Conservation (phyloP, 208 protist species). For the Crithidia fasciculata region DNA sequence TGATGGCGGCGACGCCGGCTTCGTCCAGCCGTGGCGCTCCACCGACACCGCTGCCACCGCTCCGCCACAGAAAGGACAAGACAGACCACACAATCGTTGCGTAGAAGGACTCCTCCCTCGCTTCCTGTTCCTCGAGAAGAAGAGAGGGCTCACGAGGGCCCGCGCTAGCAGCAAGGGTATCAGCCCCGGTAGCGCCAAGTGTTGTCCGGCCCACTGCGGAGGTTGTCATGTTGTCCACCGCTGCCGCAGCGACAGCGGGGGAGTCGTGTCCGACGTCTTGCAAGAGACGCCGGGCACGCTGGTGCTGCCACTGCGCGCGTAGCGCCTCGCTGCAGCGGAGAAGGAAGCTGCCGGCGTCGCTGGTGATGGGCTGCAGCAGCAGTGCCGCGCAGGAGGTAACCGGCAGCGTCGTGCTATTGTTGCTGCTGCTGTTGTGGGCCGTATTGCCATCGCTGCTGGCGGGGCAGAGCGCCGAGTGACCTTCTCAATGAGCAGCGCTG, state of each 20-base stretch:
- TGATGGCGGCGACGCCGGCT: slow-evolving; percentile 14
- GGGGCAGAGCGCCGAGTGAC: slow-evolving; percentile 22
- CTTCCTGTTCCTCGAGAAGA: slow-evolving; percentile 15
- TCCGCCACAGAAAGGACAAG: slow-evolving; percentile 30
- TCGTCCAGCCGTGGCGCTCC: slow-evolving; percentile 17
- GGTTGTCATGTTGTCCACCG: not conserved
- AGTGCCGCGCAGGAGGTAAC: not conserved
- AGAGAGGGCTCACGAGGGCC: not conserved
- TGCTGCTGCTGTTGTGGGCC: not conserved
- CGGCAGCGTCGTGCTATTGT: not conserved
- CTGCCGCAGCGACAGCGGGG: not conserved
- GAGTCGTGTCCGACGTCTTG: slow-evolving; percentile 6
- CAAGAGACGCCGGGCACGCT: slow-evolving; percentile 17
- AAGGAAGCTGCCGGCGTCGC: slow-evolving; percentile 23
- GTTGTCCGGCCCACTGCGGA: too few relatives aligned
- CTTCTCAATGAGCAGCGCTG: slow-evolving; percentile 22
- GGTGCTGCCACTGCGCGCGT: slow-evolving; percentile 27
- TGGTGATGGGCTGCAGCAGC: slow-evolving; percentile 25
- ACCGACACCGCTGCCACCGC: slow-evolving; percentile 5
- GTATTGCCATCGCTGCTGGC: not conserved
- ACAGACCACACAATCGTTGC: slow-evolving; percentile 26
- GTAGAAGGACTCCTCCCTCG: slow-evolving; percentile 25
- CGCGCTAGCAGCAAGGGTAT: too few relatives aligned
- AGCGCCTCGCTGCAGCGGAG: slow-evolving; percentile 28
- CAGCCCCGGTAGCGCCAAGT: too few relatives aligned